Percentiles rank a stretch among this genome's conserved stretches.
These are phyloP conservation scores for Nemania sp. DNA, from an alignment of 2,329 filamentous ascomycete species.

Conservation along the genomic window DNA sequence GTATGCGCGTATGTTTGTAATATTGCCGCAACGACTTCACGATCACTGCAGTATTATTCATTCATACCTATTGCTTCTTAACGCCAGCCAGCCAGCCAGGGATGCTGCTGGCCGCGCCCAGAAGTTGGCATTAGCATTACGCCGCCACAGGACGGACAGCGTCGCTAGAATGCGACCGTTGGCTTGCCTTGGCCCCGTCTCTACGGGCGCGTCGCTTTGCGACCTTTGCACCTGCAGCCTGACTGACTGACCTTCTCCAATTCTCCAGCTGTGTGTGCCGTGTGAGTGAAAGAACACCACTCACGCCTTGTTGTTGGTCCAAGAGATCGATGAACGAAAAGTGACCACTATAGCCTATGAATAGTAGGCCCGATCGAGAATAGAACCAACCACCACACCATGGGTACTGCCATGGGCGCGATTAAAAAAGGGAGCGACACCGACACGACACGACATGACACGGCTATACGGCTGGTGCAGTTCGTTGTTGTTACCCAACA, in stretches of 20 bases:
- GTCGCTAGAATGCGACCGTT: constrained; percentile 4
- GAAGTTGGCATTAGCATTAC: constrained; percentile 1
- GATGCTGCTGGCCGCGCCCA: too few species aligned
- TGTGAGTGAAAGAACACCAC: too few species aligned
- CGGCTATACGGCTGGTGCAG: constrained; percentile 18
- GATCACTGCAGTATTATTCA: too few species aligned
- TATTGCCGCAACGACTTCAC: constrained; percentile 12
- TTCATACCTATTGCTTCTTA: constrained; percentile 9
- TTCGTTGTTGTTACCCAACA: constrained; percentile 15
- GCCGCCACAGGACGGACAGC: constrained; percentile 1
- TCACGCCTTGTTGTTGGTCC: too few species aligned
- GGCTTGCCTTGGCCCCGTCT: neutral
- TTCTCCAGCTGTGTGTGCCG: constrained; percentile 5
- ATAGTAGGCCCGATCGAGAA: constrained; percentile 23
- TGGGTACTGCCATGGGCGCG: too few species aligned
- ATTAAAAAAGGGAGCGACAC: neutral
- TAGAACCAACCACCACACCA: too few species aligned
- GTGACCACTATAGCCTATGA: constrained; percentile 25
- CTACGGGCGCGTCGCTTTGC: constrained; percentile 4
- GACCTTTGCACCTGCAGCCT: constrained; percentile 7
- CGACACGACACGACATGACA: too few species aligned
- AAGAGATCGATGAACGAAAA: neutral
- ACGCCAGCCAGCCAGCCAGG: too few species aligned
- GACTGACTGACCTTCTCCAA: constrained; percentile 5
- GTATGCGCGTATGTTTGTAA: too few species aligned